phyloP scores from a whole-genome alignment of 139 green algal species.

The Eudorina sp. region DNA sequence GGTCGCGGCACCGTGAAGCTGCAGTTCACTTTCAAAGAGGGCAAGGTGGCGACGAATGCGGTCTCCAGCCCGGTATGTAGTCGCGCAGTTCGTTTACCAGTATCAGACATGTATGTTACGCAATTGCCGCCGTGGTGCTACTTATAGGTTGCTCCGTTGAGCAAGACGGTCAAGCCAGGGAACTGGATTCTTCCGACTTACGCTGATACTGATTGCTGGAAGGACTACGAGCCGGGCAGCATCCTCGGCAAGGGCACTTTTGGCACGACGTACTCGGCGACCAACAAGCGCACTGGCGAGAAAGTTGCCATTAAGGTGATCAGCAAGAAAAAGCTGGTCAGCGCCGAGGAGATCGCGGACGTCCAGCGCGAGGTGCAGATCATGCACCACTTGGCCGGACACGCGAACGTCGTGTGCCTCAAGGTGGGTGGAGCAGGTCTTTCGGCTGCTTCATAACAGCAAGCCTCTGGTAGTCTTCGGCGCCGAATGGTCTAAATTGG shows the following conservation, averaged over 20 bases:
- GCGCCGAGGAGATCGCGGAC: constrained; percentile 94
- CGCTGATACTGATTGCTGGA: constrained; percentile 69
- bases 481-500: no score
- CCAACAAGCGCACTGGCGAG: constrained; percentile 62
- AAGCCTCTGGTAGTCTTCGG: no score
- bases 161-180: constrained; percentile 34
- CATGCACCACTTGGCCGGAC: constrained; percentile 75
- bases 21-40: constrained; percentile 48
- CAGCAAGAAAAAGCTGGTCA: constrained; percentile 92
- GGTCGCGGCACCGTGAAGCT: constrained; percentile 41
- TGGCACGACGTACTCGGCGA: constrained; percentile 74
- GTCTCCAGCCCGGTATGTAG: neutral
- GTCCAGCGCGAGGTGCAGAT: constrained; percentile 93
- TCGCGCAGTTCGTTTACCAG: neutral
- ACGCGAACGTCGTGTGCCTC: constrained; percentile 69
- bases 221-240: constrained; percentile 69
- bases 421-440: constrained; percentile 29
- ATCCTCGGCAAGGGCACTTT: constrained; percentile 82
- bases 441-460: neutral
- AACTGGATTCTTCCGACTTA: constrained; percentile 69
- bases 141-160: neutral
- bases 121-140: no score
- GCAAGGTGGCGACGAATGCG: constrained; percentile 8
- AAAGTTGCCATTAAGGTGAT: constrained; percentile 78
- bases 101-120: no score